These are phyloP conservation scores for Colletotrichum sp. DNA, from an alignment of 2,329 filamentous ascomycete genomes.

Conservation along the genomic window DNA sequence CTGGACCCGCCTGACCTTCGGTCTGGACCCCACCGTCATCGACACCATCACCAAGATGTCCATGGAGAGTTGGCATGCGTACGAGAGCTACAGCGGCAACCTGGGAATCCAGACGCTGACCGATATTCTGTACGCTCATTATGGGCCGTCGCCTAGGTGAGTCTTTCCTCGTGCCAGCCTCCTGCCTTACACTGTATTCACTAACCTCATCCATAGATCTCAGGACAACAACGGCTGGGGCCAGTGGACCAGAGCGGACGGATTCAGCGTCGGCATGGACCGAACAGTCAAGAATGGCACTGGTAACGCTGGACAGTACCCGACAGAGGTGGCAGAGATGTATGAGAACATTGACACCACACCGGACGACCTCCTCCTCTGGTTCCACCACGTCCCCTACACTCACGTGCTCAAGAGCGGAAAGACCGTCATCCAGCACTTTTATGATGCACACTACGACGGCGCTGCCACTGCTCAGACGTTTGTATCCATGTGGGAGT, in stretches of 20 bases:
- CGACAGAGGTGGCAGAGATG: conserved; percentile 58
- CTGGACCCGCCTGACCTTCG: conserved; percentile 74
- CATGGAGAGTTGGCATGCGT: conserved; percentile 73
- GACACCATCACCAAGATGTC: conserved; percentile 66
- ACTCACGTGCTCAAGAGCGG: conserved; percentile 66
- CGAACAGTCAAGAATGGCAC: conserved; percentile 73
- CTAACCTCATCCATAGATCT: conserved; percentile 51
- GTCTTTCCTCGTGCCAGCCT: not conserved
- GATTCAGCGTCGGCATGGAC: conserved; percentile 70
- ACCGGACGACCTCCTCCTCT: conserved; percentile 71
- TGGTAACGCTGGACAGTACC: conserved; percentile 70
- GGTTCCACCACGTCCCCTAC: conserved; percentile 78
- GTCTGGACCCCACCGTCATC: conserved; percentile 56
- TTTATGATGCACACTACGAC: conserved; percentile 67
- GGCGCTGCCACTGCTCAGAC: conserved; percentile 65
- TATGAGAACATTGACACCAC: conserved; percentile 69
- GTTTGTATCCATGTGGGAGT: conserved; percentile 60
- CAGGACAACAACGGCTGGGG: conserved; percentile 74
- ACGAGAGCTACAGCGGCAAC: conserved; percentile 75
- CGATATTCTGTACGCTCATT: conserved; percentile 71
- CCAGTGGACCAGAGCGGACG: conserved; percentile 73
- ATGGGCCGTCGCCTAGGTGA: conserved; percentile 53
- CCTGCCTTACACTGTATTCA: not conserved
- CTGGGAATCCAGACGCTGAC: conserved; percentile 73
- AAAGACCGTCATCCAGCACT: conserved; percentile 72